These are phyloP conservation scores for Panus rudis DNA, from an alignment of 768 basidiomycete species.

Conservation along the genomic window DNA sequence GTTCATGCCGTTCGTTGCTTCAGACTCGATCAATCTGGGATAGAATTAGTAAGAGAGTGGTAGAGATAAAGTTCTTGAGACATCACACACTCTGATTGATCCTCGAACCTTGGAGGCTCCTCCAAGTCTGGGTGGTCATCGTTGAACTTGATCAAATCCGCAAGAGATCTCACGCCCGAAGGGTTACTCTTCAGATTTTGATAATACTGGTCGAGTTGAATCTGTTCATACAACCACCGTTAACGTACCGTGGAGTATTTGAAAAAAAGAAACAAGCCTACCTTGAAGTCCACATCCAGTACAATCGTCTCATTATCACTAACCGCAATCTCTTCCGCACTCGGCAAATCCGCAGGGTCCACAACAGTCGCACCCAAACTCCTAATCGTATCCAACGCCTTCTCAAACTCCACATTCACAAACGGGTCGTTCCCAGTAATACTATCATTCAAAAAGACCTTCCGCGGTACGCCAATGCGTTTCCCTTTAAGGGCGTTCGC, in stretches of 20 bases:
- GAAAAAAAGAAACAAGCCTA: constrained; percentile 13
- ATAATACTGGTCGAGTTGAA: constrained; percentile 21
- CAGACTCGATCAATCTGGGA: constrained; percentile 24
- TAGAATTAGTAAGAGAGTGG: not conserved
- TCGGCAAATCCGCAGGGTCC: constrained; percentile 54
- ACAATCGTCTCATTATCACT: constrained; percentile 47
- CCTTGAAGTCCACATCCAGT: constrained; percentile 53
- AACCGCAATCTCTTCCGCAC: constrained; percentile 40
- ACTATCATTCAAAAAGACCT: constrained; percentile 15
- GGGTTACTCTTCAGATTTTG: constrained; percentile 16
- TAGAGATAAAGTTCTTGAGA: not conserved
- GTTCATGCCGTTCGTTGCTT: constrained; percentile 21
- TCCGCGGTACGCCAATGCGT: constrained; percentile 39
- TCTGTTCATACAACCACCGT: constrained; percentile 7
- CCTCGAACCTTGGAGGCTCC: constrained; percentile 25
- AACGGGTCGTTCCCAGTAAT: constrained; percentile 17
- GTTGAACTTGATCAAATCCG: constrained; percentile 55
- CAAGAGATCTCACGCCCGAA: constrained; percentile 27
- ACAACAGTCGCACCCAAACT: constrained; percentile 41
- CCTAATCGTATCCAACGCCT: constrained; percentile 27
- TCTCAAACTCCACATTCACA: constrained; percentile 29
- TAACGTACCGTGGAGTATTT: not conserved
- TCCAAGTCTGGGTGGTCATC: constrained; percentile 43
- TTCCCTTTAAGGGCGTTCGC: constrained; percentile 38
- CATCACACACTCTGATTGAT: constrained; percentile 27